Evolutionary conservation across 768 basidiomycete species (phyloP), one percentile per base, ranked within the genome.

Genomic region (Collybiopsis luxurians): DNA sequence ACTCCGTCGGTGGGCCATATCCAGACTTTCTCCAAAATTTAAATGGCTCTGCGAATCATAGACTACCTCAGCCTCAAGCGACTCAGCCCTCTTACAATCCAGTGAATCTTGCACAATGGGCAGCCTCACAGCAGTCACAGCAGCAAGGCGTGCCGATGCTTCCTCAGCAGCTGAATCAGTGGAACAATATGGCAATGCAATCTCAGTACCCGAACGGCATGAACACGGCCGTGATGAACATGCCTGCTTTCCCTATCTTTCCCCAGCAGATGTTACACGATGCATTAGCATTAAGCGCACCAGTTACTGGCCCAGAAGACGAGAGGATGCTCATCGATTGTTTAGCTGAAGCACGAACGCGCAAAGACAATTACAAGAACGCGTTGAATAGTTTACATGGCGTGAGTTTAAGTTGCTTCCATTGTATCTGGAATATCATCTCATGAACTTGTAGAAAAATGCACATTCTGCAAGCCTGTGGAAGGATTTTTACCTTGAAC

Each of bases 401-500:
- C 30, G 87, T 88, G 66, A 61, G 83, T 71, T 53, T 30, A 13
- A 11, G 2, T 19, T 42, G 53, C 56, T 31, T 10, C 30, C 27
- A 21, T 28, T 39, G 10, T 40, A 46, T 5, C 24, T 28, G 28
- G 38, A 52, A 7, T 13, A 47, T 53, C 17, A 38, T 17, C 49
- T 52, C 58, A 59, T 56, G 56, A 54, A 34, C 11, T 24, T 13
- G 44, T 56, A 83, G 81, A 76, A 66, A 67, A 77, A 77, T 56
- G 75, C 74, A 4, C 79, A 82, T 64, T 75, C 78, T 17, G 79
- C 86, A 36, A 84, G 77, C 66, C 69, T 87, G 23, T 91, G 89
- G 89, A 90, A 90, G 64, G 89, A 91, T 62, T 89, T 89, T 65
- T 91, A 87, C 61, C 76, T 91, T 15, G 87, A 89, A 56, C 78